A percentile compares a stretch with the other conserved stretches of the same genome.
phyloP scores from a whole-genome alignment of 805 yeast species.

The Yarrowia yakushimensis region DNA sequence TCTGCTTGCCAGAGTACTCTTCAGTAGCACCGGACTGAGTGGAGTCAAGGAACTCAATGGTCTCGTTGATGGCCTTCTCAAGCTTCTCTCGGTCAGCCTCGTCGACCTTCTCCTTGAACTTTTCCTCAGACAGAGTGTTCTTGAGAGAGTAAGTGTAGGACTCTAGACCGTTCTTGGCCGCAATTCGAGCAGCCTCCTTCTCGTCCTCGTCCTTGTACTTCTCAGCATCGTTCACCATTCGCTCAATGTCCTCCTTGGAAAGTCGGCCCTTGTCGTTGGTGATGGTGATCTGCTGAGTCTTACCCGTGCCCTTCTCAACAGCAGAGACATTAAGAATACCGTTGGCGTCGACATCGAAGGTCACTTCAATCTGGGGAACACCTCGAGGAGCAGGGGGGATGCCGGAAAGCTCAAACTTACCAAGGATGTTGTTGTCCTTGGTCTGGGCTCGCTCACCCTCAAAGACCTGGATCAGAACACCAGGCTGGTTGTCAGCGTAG shows the following conservation, averaged over 20 bases:
- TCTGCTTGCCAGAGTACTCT: conserved; percentile 85
- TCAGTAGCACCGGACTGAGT: conserved; percentile 87
- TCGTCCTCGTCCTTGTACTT: conserved; percentile 94
- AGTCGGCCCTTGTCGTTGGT: conserved; percentile 97
- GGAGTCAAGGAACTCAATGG: conserved; percentile 68
- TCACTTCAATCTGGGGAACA: conserved; percentile 96
- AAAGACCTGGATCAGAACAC: conserved; percentile 94
- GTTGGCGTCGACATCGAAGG: conserved; percentile 94
- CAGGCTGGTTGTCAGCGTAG: conserved; percentile 97
- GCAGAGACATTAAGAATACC: conserved; percentile 97
- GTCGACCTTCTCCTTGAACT: conserved; percentile 58
- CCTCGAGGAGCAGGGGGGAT: conserved; percentile 99
- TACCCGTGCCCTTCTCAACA: conserved; percentile 96
- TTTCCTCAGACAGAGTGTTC: conserved; percentile 68
- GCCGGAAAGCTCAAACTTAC: conserved; percentile 94
- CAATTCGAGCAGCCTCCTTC: conserved; percentile 84
- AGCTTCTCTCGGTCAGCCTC: conserved; percentile 28
- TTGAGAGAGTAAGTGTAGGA: conserved; percentile 89
- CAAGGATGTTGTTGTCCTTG: conserved; percentile 91
- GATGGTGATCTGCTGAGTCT: conserved; percentile 88
- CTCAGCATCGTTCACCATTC: conserved; percentile 96
- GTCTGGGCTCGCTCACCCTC: conserved; percentile 99
- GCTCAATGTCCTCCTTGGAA: conserved; percentile 49
- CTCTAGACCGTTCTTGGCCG: conserved; percentile 89
- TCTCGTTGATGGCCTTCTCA: conserved; percentile 27